Evolutionary conservation across 306 rosid genomes (phyloP).

Genomic region (Glycine soja): DNA sequence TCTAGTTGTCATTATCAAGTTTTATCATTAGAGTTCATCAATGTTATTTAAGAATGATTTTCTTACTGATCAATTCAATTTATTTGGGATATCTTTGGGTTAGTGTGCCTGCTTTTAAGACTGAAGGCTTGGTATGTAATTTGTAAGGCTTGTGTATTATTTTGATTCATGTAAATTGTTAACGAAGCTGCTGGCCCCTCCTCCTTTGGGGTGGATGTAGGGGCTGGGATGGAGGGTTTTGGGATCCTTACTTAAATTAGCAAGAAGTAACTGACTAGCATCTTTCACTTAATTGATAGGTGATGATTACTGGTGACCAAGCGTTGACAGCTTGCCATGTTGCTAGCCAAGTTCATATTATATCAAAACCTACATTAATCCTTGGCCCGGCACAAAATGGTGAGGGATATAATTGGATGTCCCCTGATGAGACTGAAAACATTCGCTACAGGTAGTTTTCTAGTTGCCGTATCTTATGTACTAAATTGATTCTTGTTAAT

Average conservation of each 20-base stretch:
- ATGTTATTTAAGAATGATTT: background rate
- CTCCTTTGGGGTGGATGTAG: background rate
- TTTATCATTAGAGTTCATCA: background rate
- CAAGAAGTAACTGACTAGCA: slow-evolving; percentile 34
- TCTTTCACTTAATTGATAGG: slow-evolving; percentile 58
- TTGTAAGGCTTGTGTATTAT: background rate
- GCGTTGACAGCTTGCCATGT: slow-evolving; percentile 99
- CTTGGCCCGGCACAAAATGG: slow-evolving; percentile 66
- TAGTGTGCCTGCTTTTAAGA: slow-evolving; percentile 2
- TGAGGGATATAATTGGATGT: slow-evolving; percentile 81
- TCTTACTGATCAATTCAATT: background rate
- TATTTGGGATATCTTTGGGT: slow-evolving; percentile 8
- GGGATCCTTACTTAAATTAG: slow-evolving; percentile 32
- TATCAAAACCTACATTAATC: slow-evolving; percentile 86
- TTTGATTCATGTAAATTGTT: slow-evolving; percentile 3
- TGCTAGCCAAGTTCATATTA: slow-evolving; percentile 93
- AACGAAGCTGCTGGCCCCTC: background rate
- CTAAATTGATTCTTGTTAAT: slow-evolving; percentile 26
- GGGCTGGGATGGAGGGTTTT: slow-evolving; percentile 24
- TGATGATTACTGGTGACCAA: slow-evolving; percentile 99
- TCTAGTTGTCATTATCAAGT: background rate
- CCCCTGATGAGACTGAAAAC: slow-evolving; percentile 84
- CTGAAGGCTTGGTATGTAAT: background rate
- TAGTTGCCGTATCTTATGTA: background rate
- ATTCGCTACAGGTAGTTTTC: slow-evolving; percentile 69